These are phyloP conservation scores for Starmerella khaoyaiensis DNA, from an alignment of 805 yeast species.

Conservation along the genomic window DNA sequence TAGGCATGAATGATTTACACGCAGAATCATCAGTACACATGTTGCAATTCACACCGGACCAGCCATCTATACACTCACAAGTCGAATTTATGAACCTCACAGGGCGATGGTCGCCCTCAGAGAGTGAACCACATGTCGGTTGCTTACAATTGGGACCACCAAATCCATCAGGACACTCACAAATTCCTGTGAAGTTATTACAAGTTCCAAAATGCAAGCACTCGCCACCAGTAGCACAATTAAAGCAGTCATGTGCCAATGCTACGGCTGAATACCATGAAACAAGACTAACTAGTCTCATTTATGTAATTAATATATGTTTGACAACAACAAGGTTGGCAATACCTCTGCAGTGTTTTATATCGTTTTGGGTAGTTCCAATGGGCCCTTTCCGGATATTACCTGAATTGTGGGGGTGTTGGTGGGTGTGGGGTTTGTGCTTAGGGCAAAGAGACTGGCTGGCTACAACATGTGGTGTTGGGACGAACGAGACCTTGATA, in stretches of 20 bases:
- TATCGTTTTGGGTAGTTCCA: too few species aligned
- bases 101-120: conserved; percentile 57
- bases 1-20: conserved; percentile 63
- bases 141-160: conserved; percentile 86
- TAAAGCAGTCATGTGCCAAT: conserved; percentile 46
- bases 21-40: conserved; percentile 59
- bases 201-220: conserved; percentile 88
- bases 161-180: conserved; percentile 85
- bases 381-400: too few species aligned
- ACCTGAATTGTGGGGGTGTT: too few species aligned
- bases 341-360: too few species aligned
- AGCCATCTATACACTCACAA: conserved; percentile 72
- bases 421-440: too few species aligned
- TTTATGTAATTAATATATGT: too few species aligned
- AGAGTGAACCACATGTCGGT: conserved; percentile 75
- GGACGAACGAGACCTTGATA: too few species aligned
- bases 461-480: too few species aligned
- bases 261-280: background rate
- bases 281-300: background rate
- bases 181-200: conserved; percentile 74
- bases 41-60: conserved; percentile 90
- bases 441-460: too few species aligned
- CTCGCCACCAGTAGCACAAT: conserved; percentile 77
- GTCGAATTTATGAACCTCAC: conserved; percentile 33
- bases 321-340: too few species aligned